These are phyloP conservation scores for Eucalyptus pauciflora DNA, from an alignment of 345 rosid species.

Conservation along the genomic window DNA sequence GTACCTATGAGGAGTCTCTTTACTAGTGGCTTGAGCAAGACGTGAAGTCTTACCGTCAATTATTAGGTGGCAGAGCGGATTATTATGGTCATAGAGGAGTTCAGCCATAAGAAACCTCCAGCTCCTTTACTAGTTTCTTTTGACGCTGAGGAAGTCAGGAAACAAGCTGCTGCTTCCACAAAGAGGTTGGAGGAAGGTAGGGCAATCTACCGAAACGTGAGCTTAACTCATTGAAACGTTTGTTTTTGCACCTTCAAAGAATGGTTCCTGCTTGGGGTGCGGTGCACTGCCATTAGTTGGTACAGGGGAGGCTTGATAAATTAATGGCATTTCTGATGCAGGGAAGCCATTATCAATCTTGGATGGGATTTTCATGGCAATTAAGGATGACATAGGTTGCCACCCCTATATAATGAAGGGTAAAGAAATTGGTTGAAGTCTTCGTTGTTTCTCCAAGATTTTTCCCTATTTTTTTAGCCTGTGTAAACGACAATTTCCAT, in stretches of 20 bases:
- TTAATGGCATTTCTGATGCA: constrained; percentile 13
- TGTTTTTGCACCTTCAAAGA: background rate
- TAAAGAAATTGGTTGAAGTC: background rate
- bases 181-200: constrained; percentile 72
- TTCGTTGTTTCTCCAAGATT: background rate
- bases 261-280: background rate
- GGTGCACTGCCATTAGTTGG: background rate
- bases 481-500: background rate
- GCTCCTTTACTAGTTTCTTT: constrained; percentile 51
- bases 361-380: constrained; percentile 81
- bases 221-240: background rate
- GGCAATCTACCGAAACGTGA: background rate
- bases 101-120: constrained; percentile 41
- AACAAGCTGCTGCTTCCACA: constrained; percentile 77
- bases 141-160: constrained; percentile 47
- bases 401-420: constrained; percentile 64
- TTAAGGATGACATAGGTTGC: constrained; percentile 87
- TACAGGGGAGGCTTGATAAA: background rate
- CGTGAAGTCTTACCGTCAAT: background rate
- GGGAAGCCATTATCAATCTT: constrained; percentile 65
- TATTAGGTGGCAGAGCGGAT: constrained; percentile 58
- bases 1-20: background rate
- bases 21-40: background rate
- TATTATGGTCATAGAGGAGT: constrained; percentile 41
- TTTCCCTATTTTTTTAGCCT: background rate